Base-by-base conservation (phyloP, 2,329 filamentous ascomycete genomes). In the Chaetothyriales sp. region DNA sequence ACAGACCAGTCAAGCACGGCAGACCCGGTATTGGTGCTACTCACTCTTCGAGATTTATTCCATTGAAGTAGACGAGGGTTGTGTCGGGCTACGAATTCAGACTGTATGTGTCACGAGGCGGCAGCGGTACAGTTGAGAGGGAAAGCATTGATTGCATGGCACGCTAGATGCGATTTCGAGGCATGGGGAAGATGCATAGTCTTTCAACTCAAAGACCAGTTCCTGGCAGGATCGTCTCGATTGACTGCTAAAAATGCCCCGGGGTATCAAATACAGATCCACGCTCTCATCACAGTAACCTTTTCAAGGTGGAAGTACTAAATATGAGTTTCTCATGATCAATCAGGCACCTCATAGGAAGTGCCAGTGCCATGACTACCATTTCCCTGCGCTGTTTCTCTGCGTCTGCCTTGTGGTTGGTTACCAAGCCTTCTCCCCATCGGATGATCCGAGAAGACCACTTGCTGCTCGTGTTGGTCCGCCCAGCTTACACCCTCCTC, bases 1-100 rank as follows among this genome's bases (percentile, higher is more conserved):
- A 98, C 86, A 89, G 89, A 79, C 92, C 92, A 69, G 92, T 98
- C 84, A 98, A 96, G 86, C 92, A 98, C 85, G 92, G 92, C 83
- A 81, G 92, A 75, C 92, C 92, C 70, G 92, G 92, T 96, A 98
- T 98, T 70, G 92, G 92, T 93, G 92, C 92, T 69, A 98, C 92
- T 66, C 89, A 98, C 86, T 96, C 90, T 79, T 98, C 92, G 75
- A 88, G 92, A 83, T 98, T 98, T 85, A 98, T 98, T 80, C 92
- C 92, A 74, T 85, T 98, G 74, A 98, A 98, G 81, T 96, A 95
- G 43, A 45, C 9, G 22, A 26, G 15, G n/a, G 18, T 3, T 3
- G 18, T 12, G 12, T n/a, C n/a, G 19, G 22, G 43, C 15, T 8
- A 44, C n/a, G 43, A 15, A 15, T 19, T 44, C 10, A 26, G 22